Evolutionary conservation across 2,329 filamentous ascomycete species (phyloP).

Genomic region (Waltergamsia citrina): DNA sequence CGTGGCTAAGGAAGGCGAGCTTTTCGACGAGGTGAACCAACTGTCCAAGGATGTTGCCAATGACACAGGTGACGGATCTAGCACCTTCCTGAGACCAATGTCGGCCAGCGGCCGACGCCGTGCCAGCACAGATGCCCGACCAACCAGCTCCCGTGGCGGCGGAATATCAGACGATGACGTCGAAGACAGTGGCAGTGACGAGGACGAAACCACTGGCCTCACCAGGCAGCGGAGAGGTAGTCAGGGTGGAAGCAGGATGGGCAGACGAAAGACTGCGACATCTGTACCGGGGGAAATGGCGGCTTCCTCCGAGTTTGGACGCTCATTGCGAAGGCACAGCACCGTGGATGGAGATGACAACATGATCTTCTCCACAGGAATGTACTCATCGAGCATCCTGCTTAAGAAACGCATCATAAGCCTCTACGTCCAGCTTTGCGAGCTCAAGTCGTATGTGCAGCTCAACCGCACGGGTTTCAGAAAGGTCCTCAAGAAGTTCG

Average conservation of each 20-base stretch:
- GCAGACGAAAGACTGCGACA: conserved; percentile 27
- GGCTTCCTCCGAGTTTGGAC: conserved; percentile 49
- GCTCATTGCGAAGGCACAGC: conserved; percentile 53
- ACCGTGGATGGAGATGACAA: conserved; percentile 67
- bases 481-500: conserved; percentile 96
- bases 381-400: conserved; percentile 63
- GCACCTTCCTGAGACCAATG: conserved; percentile 19
- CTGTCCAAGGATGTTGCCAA: conserved; percentile 69
- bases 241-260: conserved; percentile 13
- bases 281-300: conserved; percentile 41
- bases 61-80: conserved; percentile 37
- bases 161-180: conserved; percentile 47
- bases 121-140: conserved; percentile 12
- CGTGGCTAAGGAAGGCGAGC: conserved; percentile 77
- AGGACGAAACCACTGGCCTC: conserved; percentile 47
- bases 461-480: conserved; percentile 94
- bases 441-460: conserved; percentile 91
- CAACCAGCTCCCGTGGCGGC: conserved; percentile 28
- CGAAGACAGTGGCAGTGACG: conserved; percentile 57
- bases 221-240: conserved; percentile 32
- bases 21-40: conserved; percentile 70
- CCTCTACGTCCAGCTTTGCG: conserved; percentile 85
- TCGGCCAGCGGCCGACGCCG: conserved; percentile 15
- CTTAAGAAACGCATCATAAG: conserved; percentile 86
- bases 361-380: conserved; percentile 55